phyloP scores from a whole-genome alignment of 2,329 filamentous ascomycete species.

The Penicillium hordei region DNA sequence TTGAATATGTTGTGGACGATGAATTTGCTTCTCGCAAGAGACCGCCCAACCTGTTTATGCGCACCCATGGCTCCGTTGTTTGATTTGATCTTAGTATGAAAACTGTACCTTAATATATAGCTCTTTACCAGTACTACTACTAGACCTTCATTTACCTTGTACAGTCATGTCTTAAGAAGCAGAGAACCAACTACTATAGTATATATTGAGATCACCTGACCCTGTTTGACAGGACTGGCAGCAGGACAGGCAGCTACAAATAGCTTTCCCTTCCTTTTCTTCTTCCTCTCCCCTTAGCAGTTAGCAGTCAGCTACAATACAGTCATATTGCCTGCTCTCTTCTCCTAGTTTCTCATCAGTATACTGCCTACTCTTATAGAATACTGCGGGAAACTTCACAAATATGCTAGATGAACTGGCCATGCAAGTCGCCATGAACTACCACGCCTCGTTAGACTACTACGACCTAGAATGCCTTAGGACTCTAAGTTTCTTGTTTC shows the following conservation, averaged over 20 bases:
- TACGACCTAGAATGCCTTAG: too few relatives aligned
- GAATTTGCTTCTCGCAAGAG: constrained; percentile 37
- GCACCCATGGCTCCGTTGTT: constrained; percentile 29
- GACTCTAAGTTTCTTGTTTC: too few relatives aligned
- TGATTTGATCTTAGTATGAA: neutral
- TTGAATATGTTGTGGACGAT: constrained; percentile 47
- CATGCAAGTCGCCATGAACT: neutral
- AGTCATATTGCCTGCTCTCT: too few relatives aligned
- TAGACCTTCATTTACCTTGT: neutral
- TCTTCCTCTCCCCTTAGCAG: too few relatives aligned
- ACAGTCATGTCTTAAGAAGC: neutral
- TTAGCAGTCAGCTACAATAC: too few relatives aligned
- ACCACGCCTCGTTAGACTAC: neutral
- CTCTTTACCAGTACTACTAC: neutral
- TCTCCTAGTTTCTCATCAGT: too few relatives aligned
- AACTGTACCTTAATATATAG: neutral
- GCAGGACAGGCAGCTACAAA: too few relatives aligned
- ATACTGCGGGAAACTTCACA: neutral
- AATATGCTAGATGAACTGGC: neutral
- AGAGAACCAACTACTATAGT: neutral
- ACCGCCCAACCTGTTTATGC: constrained; percentile 52
- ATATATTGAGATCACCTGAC: too few relatives aligned
- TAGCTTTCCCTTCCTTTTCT: too few relatives aligned
- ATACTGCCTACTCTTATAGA: neutral
- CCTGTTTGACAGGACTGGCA: too few relatives aligned